These are phyloP conservation scores for Yamadazyma mexicana DNA, from an alignment of 1,139 yeast genomes.

Conservation along the genomic window DNA sequence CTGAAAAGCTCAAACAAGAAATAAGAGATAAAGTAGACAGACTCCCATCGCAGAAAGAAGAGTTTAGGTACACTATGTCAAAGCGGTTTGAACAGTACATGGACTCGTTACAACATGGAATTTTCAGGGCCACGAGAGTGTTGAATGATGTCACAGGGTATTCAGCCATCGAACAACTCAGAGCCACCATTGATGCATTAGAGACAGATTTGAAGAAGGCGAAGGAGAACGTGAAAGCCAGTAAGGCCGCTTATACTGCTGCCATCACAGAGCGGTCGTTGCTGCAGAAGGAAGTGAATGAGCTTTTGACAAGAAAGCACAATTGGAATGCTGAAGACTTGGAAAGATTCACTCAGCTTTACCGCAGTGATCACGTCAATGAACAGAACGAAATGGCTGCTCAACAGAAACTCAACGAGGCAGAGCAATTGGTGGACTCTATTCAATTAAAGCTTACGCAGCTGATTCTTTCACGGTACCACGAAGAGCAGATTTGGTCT, in stretches of 20 bases:
- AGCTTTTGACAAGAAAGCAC: conserved; percentile 80
- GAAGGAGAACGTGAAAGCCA: conserved; percentile 47
- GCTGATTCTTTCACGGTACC: conserved; percentile 83
- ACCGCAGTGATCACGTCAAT: conserved; percentile 77
- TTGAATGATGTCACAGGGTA: conserved; percentile 94
- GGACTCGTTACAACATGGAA: conserved; percentile 64
- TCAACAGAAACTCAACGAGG: conserved; percentile 47
- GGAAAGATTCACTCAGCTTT: conserved; percentile 79
- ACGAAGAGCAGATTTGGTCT: conserved; percentile 98
- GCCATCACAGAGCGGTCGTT: conserved; percentile 67
- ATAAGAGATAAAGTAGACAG: conserved; percentile 12
- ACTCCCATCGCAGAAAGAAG: conserved; percentile 35
- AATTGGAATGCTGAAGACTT: conserved; percentile 78
- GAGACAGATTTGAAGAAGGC: conserved; percentile 50
- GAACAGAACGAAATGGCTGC: conserved; percentile 61
- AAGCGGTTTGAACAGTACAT: conserved; percentile 51
- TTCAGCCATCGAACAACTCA: conserved; percentile 72
- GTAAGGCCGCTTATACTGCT: conserved; percentile 56
- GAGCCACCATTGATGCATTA: conserved; percentile 54
- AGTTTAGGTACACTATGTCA: conserved; percentile 15
- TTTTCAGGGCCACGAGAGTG: conserved; percentile 69
- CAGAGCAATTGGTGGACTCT: conserved; percentile 70
- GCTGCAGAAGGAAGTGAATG: conserved; percentile 87
- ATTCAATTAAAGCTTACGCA: conserved; percentile 69
- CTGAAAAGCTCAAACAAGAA: conserved; percentile 5